A percentile compares a stretch with the other conserved stretches of the same genome.
Evolutionary conservation across 495 filamentous ascomycete species (phyloP).

Genomic region (Xylaria acuta): DNA sequence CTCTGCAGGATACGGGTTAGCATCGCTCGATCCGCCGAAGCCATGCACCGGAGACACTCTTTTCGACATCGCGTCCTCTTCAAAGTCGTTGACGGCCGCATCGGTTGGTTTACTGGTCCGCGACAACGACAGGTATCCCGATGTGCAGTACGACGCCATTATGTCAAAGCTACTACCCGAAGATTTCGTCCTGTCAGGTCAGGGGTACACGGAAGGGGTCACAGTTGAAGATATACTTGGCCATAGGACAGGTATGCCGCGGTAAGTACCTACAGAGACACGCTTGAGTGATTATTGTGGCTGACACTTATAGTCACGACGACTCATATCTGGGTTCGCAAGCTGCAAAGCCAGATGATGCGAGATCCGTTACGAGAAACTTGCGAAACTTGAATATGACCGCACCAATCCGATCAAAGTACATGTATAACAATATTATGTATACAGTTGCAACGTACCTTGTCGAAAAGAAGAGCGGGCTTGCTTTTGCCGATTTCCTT

Average conservation of each 20-base stretch:
- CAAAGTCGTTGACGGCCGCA: slow-evolving; percentile 62
- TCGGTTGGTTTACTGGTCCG: slow-evolving; percentile 55
- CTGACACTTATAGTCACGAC: slow-evolving; percentile 29
- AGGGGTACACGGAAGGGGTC: slow-evolving; percentile 49
- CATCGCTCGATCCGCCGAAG: slow-evolving; percentile 32
- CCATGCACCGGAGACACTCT: slow-evolving; percentile 50
- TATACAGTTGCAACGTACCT: slow-evolving; percentile 51
- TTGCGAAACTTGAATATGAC: slow-evolving; percentile 52
- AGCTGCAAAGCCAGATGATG: slow-evolving; percentile 32
- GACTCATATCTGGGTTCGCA: slow-evolving; percentile 21
- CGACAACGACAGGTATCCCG: slow-evolving; percentile 42
- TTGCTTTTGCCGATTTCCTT: slow-evolving; percentile 51
- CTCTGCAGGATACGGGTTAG: slow-evolving; percentile 33
- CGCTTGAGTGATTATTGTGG: neutral
- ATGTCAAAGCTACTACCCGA: slow-evolving; percentile 56
- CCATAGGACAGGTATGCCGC: slow-evolving; percentile 52
- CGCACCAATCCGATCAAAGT: slow-evolving; percentile 47
- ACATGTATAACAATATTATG: slow-evolving; percentile 58
- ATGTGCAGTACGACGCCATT: slow-evolving; percentile 55
- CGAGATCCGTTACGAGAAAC: slow-evolving; percentile 45
- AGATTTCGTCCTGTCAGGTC: slow-evolving; percentile 58
- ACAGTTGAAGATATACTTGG: slow-evolving; percentile 58
- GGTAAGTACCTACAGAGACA: slow-evolving; percentile 34
- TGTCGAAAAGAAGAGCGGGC: slow-evolving; percentile 46
- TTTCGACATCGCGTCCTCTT: slow-evolving; percentile 51